Conservation (phyloP, 352 stramenopile genomes). For the Phytophthora megakarya region DNA sequence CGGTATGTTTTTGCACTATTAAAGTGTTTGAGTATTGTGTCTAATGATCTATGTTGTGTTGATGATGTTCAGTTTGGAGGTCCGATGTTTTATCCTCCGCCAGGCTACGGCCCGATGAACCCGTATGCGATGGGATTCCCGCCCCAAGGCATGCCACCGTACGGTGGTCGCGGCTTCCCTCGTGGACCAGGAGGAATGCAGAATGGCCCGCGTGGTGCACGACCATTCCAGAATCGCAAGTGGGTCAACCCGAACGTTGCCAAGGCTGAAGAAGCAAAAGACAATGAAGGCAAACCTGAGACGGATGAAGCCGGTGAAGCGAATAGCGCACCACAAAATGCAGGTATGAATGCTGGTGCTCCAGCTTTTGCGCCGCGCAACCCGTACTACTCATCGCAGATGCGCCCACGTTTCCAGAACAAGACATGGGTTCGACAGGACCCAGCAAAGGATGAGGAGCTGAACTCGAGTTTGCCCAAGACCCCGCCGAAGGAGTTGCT, state of each 20-base stretch:
- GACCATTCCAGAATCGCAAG: conserved; percentile 80
- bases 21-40: background rate
- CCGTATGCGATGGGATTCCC: conserved; percentile 79
- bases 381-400: conserved; percentile 70
- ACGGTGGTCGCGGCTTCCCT: conserved; percentile 38
- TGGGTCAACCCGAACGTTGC: conserved; percentile 85
- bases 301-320: conserved; percentile 18
- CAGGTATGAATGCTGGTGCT: conserved; percentile 39
- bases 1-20: conserved; percentile 49
- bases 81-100: conserved; percentile 78
- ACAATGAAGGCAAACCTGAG: conserved; percentile 30
- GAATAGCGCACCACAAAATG: conserved; percentile 11
- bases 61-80: conserved; percentile 53
- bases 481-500: conserved; percentile 68
- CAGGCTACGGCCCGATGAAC: conserved; percentile 61
- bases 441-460: conserved; percentile 67
- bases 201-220: conserved; percentile 43
- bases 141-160: conserved; percentile 57
- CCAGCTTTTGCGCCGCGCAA: conserved; percentile 60
- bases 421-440: conserved; percentile 87
- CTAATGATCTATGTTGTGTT: conserved; percentile 24
- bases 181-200: conserved; percentile 31
- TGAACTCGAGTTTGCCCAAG: conserved; percentile 75
- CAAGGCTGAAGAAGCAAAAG: conserved; percentile 52
- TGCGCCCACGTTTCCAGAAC: conserved; percentile 87